Evolutionary conservation across 1,284 basidiomycete species (phyloP), one percentile per base, ranked within the genome.

Genomic region (Ganoderma leucocontextum): DNA sequence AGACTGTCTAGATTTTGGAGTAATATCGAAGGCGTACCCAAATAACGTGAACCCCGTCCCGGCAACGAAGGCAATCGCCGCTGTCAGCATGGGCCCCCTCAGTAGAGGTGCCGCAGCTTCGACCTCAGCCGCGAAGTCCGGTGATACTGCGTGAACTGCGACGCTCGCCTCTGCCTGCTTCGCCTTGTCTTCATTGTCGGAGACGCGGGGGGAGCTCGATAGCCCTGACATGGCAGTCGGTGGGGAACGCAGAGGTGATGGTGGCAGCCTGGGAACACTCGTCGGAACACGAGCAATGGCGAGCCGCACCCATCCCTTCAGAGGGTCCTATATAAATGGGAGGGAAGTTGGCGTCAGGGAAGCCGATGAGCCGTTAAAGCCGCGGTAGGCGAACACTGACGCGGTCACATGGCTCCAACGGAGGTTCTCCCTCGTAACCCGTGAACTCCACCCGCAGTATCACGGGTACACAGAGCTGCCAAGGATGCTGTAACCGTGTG

Each of bases 41-140:
- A 90, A 89, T 13, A 89, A 79, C 25, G 86, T 87, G 75, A 87
- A 87, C 8, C 86, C 87, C 15, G 86, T 85, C 29, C 86, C 86
- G 44, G 85, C 84, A 19, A 87, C 83, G 70, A 87, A 85, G 8
- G 85, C 84, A 36, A 88, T 77, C 12, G 82, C 81, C 13, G 80
- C 80, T 22, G 84, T 86, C 61, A 88, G 76, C 35, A 73, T 78
- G 39, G 77, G 75, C 7, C 86, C 85, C 36, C 82, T 82, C 64
- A 86, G 73, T 5, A 72, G 75, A 35, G 81, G 80, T n/a, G 75
- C 75, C 59, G 72, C 69, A 6, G 74, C 71, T 44, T 73, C 74
- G 22, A 72, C 74, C 63, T 74, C 73, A 15, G 68, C 70, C 4
- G 72, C 74, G 29, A 73, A 70, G 29, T 63, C 67, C 41, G 69